Evolutionary conservation across 2,329 filamentous ascomycete species (phyloP), one percentile per base, ranked within the genome.

Genomic region (Cladobotryum mycophilum): DNA sequence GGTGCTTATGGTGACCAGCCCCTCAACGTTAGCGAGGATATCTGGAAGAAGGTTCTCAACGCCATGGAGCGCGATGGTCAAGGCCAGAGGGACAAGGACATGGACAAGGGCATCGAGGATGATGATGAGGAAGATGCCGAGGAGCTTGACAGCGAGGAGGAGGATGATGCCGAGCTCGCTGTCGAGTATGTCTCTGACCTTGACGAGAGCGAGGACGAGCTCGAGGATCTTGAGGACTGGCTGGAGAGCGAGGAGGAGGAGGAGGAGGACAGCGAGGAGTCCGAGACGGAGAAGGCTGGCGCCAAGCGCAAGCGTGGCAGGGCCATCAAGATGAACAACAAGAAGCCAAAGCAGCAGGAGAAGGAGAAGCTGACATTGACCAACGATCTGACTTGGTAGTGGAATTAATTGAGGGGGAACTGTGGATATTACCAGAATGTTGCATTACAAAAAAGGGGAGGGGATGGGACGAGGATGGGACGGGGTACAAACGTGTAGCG

Each of bases 11-110:
- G 93, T 49, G 91, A 97, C 61, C 83, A 89, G 66, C 93, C 93
- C 40, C 76, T 99, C 58, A 99, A 99, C 66, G 91, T 96, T 47
- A 93, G 95, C 68, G 90, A 96, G 68, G 79, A 81, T 13, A 89
- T 99, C 55, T 99, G 93, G 93, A 95, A 95, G 80, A 95, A 91
- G 79, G 93, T 99, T 7, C 82, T 99, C 60, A 84, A 85, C 55
- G 89, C 89, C 3, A 78, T 99, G 70, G 93, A 99, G 78, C 81
- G 87, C 60, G 86, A 86, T 60, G 91, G 92, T 53, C 84, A 95
- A 62, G 92, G 86, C 41, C 76, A 81, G 56, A 78, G 89, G 49
- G 92, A 96, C 67, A 82, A 90, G 71, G 92, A 97, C 67, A 70
- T 93, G 67, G 92, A 96, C 66, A 84, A 91, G 60, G 92, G 91